Evolutionary conservation across 2,329 filamentous ascomycete genomes (phyloP).

Genomic region (Rhynchosporium graminicola): DNA sequence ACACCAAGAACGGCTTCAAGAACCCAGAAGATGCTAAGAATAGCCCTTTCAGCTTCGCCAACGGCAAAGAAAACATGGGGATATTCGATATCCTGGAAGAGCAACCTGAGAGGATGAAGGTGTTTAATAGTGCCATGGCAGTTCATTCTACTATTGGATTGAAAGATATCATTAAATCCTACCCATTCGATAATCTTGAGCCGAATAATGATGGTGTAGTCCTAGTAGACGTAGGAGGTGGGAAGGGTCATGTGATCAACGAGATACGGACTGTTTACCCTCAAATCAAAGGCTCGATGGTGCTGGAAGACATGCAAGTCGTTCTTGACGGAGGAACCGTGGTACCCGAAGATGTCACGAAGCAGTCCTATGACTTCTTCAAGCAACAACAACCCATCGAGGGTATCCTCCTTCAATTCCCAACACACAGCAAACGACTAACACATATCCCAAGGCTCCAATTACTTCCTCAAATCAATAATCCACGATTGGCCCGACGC

Average conservation of each 20-base stretch:
- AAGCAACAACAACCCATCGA: slow-evolving; percentile 39
- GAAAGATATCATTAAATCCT: slow-evolving; percentile 13
- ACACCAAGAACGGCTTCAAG: slow-evolving; percentile 19
- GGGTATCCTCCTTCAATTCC: slow-evolving; percentile 29
- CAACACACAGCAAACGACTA: neutral
- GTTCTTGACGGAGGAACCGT: slow-evolving; percentile 24
- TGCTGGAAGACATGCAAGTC: slow-evolving; percentile 31
- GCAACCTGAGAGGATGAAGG: slow-evolving; percentile 14
- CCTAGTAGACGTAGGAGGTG: slow-evolving; percentile 27
- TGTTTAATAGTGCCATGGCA: slow-evolving; percentile 24
- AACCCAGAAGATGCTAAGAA: slow-evolving; percentile 19
- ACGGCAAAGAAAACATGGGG: slow-evolving; percentile 18
- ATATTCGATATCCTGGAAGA: slow-evolving; percentile 21
- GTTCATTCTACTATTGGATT: slow-evolving; percentile 18
- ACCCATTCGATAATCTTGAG: slow-evolving; percentile 17
- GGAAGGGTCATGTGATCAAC: slow-evolving; percentile 26
- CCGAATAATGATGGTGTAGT: slow-evolving; percentile 18
- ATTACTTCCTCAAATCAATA: slow-evolving; percentile 42
- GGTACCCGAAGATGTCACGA: slow-evolving; percentile 30
- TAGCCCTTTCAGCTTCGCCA: slow-evolving; percentile 20
- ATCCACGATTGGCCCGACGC: slow-evolving; percentile 46
- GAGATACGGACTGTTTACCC: slow-evolving; percentile 20
- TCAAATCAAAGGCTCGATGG: slow-evolving; percentile 24
- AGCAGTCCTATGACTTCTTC: slow-evolving; percentile 42
- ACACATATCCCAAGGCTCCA: slow-evolving; percentile 17